Conservation (phyloP, 768 basidiomycete genomes). For the Suillus placidus region DNA sequence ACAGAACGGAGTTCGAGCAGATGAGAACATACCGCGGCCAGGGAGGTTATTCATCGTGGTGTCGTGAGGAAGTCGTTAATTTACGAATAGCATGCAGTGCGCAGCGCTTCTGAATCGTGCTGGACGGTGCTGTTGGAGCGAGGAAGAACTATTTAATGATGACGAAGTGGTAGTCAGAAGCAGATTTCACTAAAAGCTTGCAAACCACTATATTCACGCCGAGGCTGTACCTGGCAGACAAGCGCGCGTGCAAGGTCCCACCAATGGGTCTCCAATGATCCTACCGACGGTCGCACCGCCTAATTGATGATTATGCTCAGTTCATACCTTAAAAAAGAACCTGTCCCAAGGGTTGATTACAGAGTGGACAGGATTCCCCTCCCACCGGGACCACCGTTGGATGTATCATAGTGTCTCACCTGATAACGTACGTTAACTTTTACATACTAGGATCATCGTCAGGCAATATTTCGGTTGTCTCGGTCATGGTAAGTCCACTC, state of each 20-base stretch:
- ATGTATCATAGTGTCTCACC: not conserved
- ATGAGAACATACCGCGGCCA: not conserved
- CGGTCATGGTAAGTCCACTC: not conserved
- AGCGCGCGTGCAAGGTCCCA: not conserved
- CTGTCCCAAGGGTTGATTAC: not conserved
- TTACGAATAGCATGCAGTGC: slow-evolving; percentile 7
- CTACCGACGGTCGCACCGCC: not conserved
- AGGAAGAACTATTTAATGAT: not conserved
- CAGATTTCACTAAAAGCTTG: not conserved
- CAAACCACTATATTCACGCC: not conserved
- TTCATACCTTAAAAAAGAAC: not conserved
- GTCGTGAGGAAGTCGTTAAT: slow-evolving; percentile 11
- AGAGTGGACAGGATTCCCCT: not conserved
- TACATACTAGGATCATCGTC: not conserved
- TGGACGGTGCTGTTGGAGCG: not conserved
- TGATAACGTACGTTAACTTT: not conserved
- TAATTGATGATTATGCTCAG: not conserved
- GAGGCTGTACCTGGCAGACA: not conserved
- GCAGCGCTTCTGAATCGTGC: not conserved
- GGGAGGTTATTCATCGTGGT: not conserved
- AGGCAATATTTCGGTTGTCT: not conserved
- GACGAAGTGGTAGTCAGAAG: not conserved
- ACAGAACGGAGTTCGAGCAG: not conserved
- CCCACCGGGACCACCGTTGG: not conserved
- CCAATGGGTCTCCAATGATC: not conserved